A percentile compares a stretch with the other conserved stretches of the same genome.
phyloP scores from a whole-genome alignment of 768 basidiomycete genomes.

The Boletus sensibilis region DNA sequence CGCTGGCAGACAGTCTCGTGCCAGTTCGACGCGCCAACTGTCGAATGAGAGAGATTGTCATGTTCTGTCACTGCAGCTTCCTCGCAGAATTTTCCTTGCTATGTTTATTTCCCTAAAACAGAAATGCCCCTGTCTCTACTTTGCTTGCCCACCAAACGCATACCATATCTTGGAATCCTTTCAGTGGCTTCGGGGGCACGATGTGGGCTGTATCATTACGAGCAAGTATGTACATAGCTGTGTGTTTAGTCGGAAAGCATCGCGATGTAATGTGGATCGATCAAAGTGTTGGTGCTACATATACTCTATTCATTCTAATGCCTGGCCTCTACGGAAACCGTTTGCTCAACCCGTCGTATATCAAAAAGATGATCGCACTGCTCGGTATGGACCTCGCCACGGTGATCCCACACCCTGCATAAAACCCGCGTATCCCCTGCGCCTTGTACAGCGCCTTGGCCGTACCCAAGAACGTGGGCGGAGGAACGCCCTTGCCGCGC shows the following conservation, averaged over 20 bases:
- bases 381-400: conserved; percentile 82
- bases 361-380: conserved; percentile 89
- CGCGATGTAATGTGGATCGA: background rate
- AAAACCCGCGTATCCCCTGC: conserved; percentile 80
- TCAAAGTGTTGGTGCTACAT: background rate
- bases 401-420: conserved; percentile 92
- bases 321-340: conserved; percentile 41
- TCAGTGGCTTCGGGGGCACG: too few relatives aligned
- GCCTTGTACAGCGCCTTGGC: conserved; percentile 68
- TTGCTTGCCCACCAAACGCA: too few relatives aligned
- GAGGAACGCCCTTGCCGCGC: conserved; percentile 32
- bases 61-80: background rate
- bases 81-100: background rate
- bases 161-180: too few relatives aligned
- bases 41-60: conserved; percentile 10
- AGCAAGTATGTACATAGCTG: background rate
- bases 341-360: conserved; percentile 76
- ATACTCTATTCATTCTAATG: background rate
- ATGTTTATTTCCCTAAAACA: background rate
- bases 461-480: conserved; percentile 52
- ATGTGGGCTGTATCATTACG: too few relatives aligned
- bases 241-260: background rate
- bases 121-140: conserved; percentile 1
- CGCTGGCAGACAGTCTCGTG: background rate
- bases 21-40: conserved; percentile 4